phyloP scores from a whole-genome alignment of 2,329 filamentous ascomycete species.

The Tolypocladium tundrense region DNA sequence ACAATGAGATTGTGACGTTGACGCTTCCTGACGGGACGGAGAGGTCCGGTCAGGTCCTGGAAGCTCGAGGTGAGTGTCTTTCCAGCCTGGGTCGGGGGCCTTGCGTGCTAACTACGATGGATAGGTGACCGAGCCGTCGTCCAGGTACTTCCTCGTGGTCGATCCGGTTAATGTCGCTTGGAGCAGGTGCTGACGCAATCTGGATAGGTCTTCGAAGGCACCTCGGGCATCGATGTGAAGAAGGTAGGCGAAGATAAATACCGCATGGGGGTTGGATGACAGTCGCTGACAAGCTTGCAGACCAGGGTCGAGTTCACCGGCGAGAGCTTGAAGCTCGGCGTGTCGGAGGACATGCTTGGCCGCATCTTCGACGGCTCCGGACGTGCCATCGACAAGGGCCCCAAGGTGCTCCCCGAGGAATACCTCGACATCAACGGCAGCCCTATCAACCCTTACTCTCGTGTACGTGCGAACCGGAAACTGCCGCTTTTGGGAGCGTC shows the following conservation, averaged over 20 bases:
- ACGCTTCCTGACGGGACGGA: slow-evolving; percentile 92
- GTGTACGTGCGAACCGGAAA: slow-evolving; percentile 43
- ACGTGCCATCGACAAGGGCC: slow-evolving; percentile 96
- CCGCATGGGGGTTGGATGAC: neutral
- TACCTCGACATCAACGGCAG: slow-evolving; percentile 98
- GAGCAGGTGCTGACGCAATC: slow-evolving; percentile 13
- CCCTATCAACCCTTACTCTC: slow-evolving; percentile 95
- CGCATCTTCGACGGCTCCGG: slow-evolving; percentile 98
- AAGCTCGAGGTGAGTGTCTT: slow-evolving; percentile 71
- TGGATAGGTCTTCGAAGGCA: slow-evolving; percentile 87
- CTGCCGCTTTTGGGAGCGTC: neutral
- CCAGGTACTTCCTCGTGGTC: slow-evolving; percentile 52
- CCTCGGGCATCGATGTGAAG: slow-evolving; percentile 95
- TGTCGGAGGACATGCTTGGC: slow-evolving; percentile 98
- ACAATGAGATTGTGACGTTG: slow-evolving; percentile 95
- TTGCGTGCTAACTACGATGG: slow-evolving; percentile 1
- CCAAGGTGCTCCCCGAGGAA: slow-evolving; percentile 94
- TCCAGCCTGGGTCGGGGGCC: neutral
- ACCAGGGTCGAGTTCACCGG: slow-evolving; percentile 97
- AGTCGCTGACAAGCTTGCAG: slow-evolving; percentile 34
- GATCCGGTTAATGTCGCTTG: neutral
- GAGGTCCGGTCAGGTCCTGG: slow-evolving; percentile 89
- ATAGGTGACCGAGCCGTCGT: slow-evolving; percentile 87
- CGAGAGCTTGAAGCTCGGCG: slow-evolving; percentile 94
- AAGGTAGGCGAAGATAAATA: slow-evolving; percentile 51